Percentiles rank a stretch among this genome's conserved stretches.
Conservation (phyloP, 768 basidiomycete genomes). For the Xerocomellus dryophilus region DNA sequence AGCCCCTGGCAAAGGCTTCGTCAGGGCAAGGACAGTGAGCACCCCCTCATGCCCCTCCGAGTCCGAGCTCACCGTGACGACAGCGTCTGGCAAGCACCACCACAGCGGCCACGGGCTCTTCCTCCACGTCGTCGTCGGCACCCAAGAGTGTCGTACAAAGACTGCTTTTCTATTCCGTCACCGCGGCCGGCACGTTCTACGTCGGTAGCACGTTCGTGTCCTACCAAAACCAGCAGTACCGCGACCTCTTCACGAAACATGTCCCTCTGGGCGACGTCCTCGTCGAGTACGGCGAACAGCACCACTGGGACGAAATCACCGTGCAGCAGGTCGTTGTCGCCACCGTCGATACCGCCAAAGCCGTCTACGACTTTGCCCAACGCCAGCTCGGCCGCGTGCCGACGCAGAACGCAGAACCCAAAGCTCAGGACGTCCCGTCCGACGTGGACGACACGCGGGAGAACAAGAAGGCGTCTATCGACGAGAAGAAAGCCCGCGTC, state of each 20-base stretch:
- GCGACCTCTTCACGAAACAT: constrained; percentile 78
- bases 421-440: constrained; percentile 23
- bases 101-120: constrained; percentile 26
- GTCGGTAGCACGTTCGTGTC: constrained; percentile 75
- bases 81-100: constrained; percentile 65
- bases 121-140: constrained; percentile 10
- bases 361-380: constrained; percentile 50
- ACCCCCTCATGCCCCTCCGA: not conserved
- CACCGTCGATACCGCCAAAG: constrained; percentile 46
- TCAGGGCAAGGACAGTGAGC: constrained; percentile 58
- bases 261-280: constrained; percentile 77
- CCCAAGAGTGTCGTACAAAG: constrained; percentile 52
- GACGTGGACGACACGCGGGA: constrained; percentile 37
- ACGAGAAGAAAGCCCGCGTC: constrained; percentile 44
- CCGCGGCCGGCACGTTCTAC: constrained; percentile 75
- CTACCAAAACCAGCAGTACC: constrained; percentile 74
- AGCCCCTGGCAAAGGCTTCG: constrained; percentile 43
- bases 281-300: constrained; percentile 77
- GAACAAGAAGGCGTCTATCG: constrained; percentile 35
- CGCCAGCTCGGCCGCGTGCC: constrained; percentile 43
- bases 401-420: constrained; percentile 30
- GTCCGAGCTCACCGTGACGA: not conserved
- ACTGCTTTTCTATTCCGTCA: constrained; percentile 65
- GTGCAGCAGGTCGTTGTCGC: constrained; percentile 54
- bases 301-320: constrained; percentile 77